Conservation (phyloP, 208 protist genomes). For the Leptomonas seymouri region DNA sequence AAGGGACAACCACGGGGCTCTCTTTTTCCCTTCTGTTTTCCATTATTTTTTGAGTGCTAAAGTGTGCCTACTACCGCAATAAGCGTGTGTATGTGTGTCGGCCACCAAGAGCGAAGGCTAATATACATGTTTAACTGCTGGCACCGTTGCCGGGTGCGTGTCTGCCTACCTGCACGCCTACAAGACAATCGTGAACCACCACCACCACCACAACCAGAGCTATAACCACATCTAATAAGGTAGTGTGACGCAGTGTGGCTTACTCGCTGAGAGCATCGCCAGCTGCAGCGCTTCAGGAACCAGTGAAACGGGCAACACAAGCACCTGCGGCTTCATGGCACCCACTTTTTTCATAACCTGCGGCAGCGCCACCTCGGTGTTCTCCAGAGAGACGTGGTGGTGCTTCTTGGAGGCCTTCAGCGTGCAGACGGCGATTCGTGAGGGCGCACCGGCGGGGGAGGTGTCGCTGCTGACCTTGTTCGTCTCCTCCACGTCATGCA, state of each 20-base stretch:
- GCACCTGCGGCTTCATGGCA: conserved; percentile 62
- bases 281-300: conserved; percentile 55
- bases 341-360: conserved; percentile 68
- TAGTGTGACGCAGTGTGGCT: conserved; percentile 71
- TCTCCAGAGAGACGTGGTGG: conserved; percentile 19
- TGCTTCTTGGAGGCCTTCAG: conserved; percentile 74
- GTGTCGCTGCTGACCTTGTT: background rate
- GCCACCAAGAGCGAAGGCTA: too few relatives aligned
- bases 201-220: too few relatives aligned
- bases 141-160: too few relatives aligned
- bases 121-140: too few relatives aligned
- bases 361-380: conserved; percentile 37
- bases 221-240: conserved; percentile 31
- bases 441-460: background rate
- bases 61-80: too few relatives aligned
- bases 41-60: too few relatives aligned
- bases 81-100: too few relatives aligned
- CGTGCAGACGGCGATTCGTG: conserved; percentile 48
- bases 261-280: conserved; percentile 52
- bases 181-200: too few relatives aligned
- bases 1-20: too few relatives aligned
- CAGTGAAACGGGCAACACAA: conserved; percentile 47
- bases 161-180: too few relatives aligned
- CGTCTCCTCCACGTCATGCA: background rate
- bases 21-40: too few relatives aligned